Evolutionary conservation across 768 basidiomycete species (phyloP), one percentile per base, ranked within the genome.

Genomic region (Trametes gibbosa): DNA sequence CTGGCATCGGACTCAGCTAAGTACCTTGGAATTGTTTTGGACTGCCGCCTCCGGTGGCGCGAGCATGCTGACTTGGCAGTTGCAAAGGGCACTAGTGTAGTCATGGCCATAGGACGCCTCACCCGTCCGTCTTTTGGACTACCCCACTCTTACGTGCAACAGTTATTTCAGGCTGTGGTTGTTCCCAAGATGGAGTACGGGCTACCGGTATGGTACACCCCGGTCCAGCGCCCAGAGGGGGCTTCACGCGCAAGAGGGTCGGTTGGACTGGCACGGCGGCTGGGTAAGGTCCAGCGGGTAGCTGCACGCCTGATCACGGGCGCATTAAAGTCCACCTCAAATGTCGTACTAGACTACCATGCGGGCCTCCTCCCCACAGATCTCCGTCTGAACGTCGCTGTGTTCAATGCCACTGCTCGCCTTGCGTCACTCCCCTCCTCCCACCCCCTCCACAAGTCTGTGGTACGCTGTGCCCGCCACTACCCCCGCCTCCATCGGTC

Each of bases 241-340:
- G 5, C 5, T 17, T 8, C 3, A 5, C 25, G 46, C 3, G 27
- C 27, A 3, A 29, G 3, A 4, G 46, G 46, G 7, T 48, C 46
- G 1, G 46, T 48, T 2, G 46, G 46, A 1, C 3, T 48, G 1
- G 46, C 46, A 4, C 46, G 46, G 16, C 46, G 46, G 17, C 3
- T 48, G 3, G 27, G 46, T 32, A 16, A 32, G 27, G 62, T 70
- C 5, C 71, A 72, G 25, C 17, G 69, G 14, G 24, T 61, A 3
- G 69, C 66, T 0, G 60, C 61, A 0, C 2, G 69, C 0, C 34
- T 47, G n/a, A 68, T 70, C 9, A 64, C 65, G 13, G 69, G 70
- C 8, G 68, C 63, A 2, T 59, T 71, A 59, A n/a, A 51, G 5
- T 49, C 69, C n/a, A 67, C 70, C 0, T 57, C 69, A 0, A 63